phyloP scores from a whole-genome alignment of 148 eudicot species.

The Chenopodium formosanum region DNA sequence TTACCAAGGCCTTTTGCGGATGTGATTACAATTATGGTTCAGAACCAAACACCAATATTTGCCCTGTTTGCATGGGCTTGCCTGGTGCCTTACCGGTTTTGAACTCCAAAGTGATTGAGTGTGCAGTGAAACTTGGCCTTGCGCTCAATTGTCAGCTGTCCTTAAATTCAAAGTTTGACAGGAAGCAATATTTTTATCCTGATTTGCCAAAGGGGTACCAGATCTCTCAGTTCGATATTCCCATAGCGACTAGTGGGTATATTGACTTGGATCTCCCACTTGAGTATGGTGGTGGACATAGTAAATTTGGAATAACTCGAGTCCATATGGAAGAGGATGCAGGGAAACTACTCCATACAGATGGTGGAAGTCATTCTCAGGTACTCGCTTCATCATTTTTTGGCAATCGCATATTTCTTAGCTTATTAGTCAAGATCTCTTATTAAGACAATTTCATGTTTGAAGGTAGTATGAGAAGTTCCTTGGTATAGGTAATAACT shows the following conservation, averaged over 20 bases:
- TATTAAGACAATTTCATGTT: background rate
- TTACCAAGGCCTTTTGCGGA: slow-evolving; percentile 87
- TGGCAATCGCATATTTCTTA: background rate
- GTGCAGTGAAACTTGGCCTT: slow-evolving; percentile 84
- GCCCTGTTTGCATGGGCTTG: slow-evolving; percentile 96
- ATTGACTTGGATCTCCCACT: slow-evolving; percentile 89
- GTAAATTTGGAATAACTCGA: slow-evolving; percentile 86
- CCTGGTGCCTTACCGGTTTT: slow-evolving; percentile 96
- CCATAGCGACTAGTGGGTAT: slow-evolving; percentile 78
- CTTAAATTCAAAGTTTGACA: slow-evolving; percentile 79
- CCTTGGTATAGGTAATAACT: background rate
- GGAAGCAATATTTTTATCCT: slow-evolving; percentile 90
- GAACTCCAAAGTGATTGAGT: slow-evolving; percentile 84
- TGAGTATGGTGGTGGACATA: slow-evolving; percentile 94
- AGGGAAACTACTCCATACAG: slow-evolving; percentile 85
- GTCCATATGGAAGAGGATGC: slow-evolving; percentile 99
- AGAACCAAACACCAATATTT: slow-evolving; percentile 71
- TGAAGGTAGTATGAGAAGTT: background rate
- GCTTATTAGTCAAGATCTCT: background rate
- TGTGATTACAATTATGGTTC: slow-evolving; percentile 90
- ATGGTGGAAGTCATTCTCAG: slow-evolving; percentile 74
- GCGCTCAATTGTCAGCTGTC: slow-evolving; percentile 83
- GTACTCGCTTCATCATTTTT: slow-evolving; percentile 34
- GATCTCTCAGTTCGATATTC: slow-evolving; percentile 95
- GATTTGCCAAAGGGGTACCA: slow-evolving; percentile 98